Percentiles rank a stretch among this genome's conserved stretches.
phyloP scores from a whole-genome alignment of 352 stramenopile genomes.

The Globisporangium alternatum region DNA sequence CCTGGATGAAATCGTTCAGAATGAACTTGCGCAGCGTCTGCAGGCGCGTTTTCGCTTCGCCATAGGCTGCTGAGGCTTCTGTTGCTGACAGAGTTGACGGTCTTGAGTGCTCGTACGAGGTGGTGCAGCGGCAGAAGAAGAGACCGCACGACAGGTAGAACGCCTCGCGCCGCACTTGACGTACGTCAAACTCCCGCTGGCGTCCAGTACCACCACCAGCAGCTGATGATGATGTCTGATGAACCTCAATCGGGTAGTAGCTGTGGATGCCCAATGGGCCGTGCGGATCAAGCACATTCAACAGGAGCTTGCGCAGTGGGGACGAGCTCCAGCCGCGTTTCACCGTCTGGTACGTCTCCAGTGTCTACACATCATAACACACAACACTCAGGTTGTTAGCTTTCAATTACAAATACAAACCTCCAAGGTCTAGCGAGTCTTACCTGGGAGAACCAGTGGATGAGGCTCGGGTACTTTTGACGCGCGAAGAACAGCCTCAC shows the following conservation, averaged over 20 bases:
- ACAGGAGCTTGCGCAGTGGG: constrained; percentile 60
- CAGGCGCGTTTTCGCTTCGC: constrained; percentile 19
- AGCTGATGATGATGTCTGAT: not conserved
- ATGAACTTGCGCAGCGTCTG: constrained; percentile 57
- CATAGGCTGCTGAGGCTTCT: not conserved
- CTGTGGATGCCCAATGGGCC: constrained; percentile 75
- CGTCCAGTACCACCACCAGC: not conserved
- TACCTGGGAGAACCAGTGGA: constrained; percentile 85
- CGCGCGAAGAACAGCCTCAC: constrained; percentile 78
- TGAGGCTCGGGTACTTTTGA: constrained; percentile 77
- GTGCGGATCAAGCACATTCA: constrained; percentile 78
- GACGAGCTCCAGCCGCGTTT: constrained; percentile 53
- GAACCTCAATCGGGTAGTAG: constrained; percentile 68
- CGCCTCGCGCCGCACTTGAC: constrained; percentile 56
- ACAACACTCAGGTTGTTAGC: constrained; percentile 3
- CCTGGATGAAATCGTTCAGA: constrained; percentile 46
- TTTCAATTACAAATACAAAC: not conserved
- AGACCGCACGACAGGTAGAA: constrained; percentile 79
- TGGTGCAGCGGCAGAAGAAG: constrained; percentile 58
- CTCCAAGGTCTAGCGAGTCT: not conserved
- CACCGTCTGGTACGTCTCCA: constrained; percentile 78
- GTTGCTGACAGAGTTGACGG: not conserved
- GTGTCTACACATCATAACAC: constrained; percentile 39
- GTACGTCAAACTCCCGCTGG: constrained; percentile 36
- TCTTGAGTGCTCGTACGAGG: constrained; percentile 60